Evolutionary conservation across 768 basidiomycete genomes (phyloP).

Genomic region (Boletus coccyginus): DNA sequence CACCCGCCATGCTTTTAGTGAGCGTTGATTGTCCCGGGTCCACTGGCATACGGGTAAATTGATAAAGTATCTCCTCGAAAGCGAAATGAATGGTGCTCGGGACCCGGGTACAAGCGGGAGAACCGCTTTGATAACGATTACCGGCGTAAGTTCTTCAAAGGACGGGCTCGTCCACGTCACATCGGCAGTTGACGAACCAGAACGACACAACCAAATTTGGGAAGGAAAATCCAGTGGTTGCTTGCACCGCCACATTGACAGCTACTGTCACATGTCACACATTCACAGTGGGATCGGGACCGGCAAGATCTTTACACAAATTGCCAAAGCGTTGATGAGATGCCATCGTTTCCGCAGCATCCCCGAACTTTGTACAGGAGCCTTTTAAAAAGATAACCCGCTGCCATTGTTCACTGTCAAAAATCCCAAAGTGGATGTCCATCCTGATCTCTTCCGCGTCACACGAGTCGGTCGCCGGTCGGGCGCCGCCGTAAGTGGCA

Average conservation of each 20-base stretch:
- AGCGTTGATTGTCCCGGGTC: not conserved
- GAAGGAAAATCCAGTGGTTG: not conserved
- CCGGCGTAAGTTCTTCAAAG: too few relatives aligned
- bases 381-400: not conserved
- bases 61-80: not conserved
- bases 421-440: not conserved
- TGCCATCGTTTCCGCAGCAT: not conserved
- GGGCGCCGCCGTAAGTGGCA: too few relatives aligned
- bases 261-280: not conserved
- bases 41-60: not conserved
- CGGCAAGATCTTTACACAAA: not conserved
- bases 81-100: not conserved
- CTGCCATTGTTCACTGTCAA: not conserved
- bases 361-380: not conserved
- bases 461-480: not conserved
- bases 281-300: too few relatives aligned
- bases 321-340: not conserved
- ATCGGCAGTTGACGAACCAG: not conserved
- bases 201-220: not conserved
- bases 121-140: not conserved
- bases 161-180: too few relatives aligned
- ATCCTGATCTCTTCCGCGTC: not conserved
- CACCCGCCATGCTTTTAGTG: not conserved
- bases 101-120: not conserved
- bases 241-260: not conserved